Conservation (phyloP, 1,284 basidiomycete species). For the Sporisorium sorghi region DNA sequence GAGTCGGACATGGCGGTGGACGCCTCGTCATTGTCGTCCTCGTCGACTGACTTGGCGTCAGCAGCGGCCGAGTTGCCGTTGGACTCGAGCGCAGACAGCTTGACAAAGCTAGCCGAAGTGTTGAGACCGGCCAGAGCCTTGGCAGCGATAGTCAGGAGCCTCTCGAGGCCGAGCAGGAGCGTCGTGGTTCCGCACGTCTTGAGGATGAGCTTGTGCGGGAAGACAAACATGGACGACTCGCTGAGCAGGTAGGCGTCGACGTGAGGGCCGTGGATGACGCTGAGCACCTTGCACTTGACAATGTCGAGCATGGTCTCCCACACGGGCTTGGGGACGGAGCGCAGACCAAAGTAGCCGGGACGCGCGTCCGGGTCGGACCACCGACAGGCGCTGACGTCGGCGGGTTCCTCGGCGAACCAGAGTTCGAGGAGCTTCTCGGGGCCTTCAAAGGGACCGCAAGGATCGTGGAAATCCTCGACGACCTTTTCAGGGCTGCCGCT, state of each 20-base stretch:
- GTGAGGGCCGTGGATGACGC: conserved; percentile 84
- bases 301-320: conserved; percentile 99
- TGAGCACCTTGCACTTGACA: conserved; percentile 96
- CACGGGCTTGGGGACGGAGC: conserved; percentile 79
- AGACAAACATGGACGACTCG: conserved; percentile 97
- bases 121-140: conserved; percentile 74
- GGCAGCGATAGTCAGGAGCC: conserved; percentile 77
- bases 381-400: conserved; percentile 57
- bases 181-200: conserved; percentile 99
- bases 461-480: conserved; percentile 40
- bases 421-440: conserved; percentile 98
- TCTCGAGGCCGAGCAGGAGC: conserved; percentile 82
- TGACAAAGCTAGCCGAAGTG: conserved; percentile 30
- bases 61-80: conserved; percentile 1
- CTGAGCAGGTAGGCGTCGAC: conserved; percentile 96
- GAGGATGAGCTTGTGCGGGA: conserved; percentile 93
- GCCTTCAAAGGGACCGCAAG: conserved; percentile 69
- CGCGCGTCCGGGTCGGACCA: conserved; percentile 47
- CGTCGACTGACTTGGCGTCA: no score
- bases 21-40: conserved; percentile 19
- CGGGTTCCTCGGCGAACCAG: conserved; percentile 83
- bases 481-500: conserved; percentile 34
- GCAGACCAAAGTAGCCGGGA: conserved; percentile 74
- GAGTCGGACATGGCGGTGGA: conserved; percentile 40
- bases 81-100: conserved; percentile 28